A percentile compares a stretch with the other conserved stretches of the same genome.
Evolutionary conservation across 2,329 filamentous ascomycete genomes (phyloP).

Genomic region (Fusarium nematophilum): DNA sequence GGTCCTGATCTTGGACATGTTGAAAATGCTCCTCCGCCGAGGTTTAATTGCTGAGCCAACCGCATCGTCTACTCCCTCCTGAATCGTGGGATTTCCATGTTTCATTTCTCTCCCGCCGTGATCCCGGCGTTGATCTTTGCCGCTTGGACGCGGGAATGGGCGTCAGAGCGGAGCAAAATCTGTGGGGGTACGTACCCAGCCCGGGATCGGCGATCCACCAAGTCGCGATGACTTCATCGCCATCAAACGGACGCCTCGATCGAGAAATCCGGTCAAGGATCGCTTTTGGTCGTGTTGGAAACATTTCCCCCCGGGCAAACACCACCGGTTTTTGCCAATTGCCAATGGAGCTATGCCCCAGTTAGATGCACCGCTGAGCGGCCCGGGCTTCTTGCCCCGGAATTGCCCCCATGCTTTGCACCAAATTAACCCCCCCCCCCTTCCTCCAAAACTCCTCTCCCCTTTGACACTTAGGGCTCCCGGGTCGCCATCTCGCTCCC

Average conservation of each 20-base stretch:
- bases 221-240: constrained; percentile 43
- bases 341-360: constrained; percentile 7
- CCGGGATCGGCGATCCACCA: constrained; percentile 35
- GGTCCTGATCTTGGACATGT: no score
- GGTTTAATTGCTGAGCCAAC: neutral
- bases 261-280: constrained; percentile 36
- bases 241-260: constrained; percentile 26
- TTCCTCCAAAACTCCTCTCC: neutral
- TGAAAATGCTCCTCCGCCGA: no score
- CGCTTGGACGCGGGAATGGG: constrained; percentile 1
- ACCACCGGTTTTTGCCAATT: constrained; percentile 1
- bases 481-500: constrained; percentile 29
- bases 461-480: neutral
- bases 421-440: constrained; percentile 5
- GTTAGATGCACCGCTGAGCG: no score
- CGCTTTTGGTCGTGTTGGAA: constrained; percentile 6
- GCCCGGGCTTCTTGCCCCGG: constrained; percentile 4
- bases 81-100: constrained; percentile 9
- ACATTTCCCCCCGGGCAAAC: neutral
- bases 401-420: constrained; percentile 5
- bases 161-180: constrained; percentile 32
- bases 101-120: neutral
- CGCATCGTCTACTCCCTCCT: no score
- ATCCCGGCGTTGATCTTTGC: constrained; percentile 4
- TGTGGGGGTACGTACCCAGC: constrained; percentile 24